Percentiles rank a stretch among this genome's conserved stretches.
phyloP scores from a whole-genome alignment of 257 asterid genomes.

The Capsicum pubescens region DNA sequence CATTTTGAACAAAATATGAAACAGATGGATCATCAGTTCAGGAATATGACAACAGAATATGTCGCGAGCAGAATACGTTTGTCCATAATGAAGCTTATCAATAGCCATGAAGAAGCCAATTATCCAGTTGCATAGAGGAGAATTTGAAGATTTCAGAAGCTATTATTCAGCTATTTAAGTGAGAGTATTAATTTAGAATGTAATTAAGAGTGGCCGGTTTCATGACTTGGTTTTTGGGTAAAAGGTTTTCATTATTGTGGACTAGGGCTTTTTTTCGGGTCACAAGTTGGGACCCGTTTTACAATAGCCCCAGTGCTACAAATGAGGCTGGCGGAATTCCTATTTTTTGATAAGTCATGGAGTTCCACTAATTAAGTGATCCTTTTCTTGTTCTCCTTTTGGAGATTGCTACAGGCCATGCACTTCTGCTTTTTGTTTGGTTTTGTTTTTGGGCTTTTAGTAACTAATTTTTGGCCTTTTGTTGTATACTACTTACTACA shows the following conservation, averaged over 20 bases:
- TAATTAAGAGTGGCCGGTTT: neutral
- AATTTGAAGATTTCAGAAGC: neutral
- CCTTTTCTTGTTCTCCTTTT: constrained; percentile 17
- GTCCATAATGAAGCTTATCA: constrained; percentile 12
- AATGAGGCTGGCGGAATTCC: neutral
- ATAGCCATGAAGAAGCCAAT: neutral
- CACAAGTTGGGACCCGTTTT: constrained; percentile 18
- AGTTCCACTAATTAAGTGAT: neutral
- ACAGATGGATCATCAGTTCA: constrained; percentile 24
- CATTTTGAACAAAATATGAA: neutral
- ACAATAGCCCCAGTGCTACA: constrained; percentile 19
- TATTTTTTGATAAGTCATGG: constrained; percentile 5
- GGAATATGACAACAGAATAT: neutral
- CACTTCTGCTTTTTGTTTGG: neutral
- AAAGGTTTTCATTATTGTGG: constrained; percentile 8
- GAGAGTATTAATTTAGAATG: neutral
- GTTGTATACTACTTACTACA: neutral
- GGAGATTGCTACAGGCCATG: neutral
- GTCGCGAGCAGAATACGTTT: neutral
- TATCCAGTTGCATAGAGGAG: neutral
- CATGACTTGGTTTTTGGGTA: constrained; percentile 11
- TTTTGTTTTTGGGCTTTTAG: constrained; percentile 6
- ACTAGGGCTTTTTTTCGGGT: constrained; percentile 23
- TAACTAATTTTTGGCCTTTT: constrained; percentile 26
- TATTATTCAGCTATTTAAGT: neutral